phyloP scores from a whole-genome alignment of 495 filamentous ascomycete species.

The Daldinia bambusicola region DNA sequence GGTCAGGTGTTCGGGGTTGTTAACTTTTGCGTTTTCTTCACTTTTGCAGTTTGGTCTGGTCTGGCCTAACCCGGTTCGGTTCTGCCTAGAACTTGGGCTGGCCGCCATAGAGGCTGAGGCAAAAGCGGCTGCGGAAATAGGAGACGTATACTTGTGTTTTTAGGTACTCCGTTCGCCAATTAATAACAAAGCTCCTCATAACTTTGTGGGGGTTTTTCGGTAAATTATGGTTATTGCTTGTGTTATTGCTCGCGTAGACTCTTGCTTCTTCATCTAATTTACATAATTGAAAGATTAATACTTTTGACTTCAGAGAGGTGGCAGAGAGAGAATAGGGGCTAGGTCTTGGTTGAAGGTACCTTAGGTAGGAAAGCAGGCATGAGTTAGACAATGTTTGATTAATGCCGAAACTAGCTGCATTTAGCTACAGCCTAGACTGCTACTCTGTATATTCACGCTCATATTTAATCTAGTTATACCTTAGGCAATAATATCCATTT shows the following conservation, averaged over 20 bases:
- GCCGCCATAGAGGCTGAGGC: no score
- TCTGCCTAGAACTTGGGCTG: neutral
- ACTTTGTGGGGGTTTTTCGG: neutral
- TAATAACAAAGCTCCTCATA: neutral
- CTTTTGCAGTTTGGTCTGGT: neutral
- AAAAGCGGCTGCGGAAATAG: neutral
- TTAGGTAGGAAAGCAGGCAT: no score
- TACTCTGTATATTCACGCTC: no score
- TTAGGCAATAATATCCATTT: no score
- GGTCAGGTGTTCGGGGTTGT: neutral
- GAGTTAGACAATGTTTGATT: no score
- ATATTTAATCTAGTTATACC: no score
- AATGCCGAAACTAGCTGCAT: no score
- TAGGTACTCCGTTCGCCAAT: neutral
- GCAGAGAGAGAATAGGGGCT: no score
- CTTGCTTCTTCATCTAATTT: neutral
- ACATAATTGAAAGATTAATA: neutral
- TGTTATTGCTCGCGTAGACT: neutral
- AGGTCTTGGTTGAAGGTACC: no score
- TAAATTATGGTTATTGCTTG: neutral
- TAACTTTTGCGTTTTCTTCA: neutral
- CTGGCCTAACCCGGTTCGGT: no score
- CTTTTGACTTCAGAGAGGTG: no score
- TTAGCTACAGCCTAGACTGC: no score
- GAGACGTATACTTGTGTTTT: neutral